phyloP scores from a whole-genome alignment of 1,284 basidiomycete genomes.

The Coniferiporia sulphurascens region DNA sequence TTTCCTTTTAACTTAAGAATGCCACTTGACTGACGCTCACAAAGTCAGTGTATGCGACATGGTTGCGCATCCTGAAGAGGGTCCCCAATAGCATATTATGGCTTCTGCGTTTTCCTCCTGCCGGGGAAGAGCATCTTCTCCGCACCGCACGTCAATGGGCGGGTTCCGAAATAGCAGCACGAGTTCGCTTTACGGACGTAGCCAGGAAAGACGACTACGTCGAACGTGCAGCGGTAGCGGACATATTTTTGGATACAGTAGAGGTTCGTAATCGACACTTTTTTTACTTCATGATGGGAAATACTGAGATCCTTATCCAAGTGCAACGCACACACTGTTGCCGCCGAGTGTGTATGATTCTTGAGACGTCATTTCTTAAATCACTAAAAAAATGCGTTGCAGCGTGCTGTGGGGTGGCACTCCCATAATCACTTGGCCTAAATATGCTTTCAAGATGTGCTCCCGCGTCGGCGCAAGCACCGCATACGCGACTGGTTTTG shows the following conservation, averaged over 20 bases:
- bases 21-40: too few species aligned
- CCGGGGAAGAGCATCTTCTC: constrained; percentile 49
- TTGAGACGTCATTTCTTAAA: neutral
- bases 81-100: constrained; percentile 55
- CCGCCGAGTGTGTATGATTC: constrained; percentile 44
- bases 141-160: constrained; percentile 48
- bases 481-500: constrained; percentile 51
- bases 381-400: constrained; percentile 1
- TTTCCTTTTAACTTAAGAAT: neutral
- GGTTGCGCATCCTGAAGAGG: constrained; percentile 49
- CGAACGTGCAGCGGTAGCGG: constrained; percentile 47
- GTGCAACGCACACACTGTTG: constrained; percentile 62
- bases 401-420: constrained; percentile 59
- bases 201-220: constrained; percentile 51
- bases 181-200: constrained; percentile 56
- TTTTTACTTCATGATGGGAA: neutral
- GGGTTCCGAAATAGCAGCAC: constrained; percentile 46
- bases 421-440: constrained; percentile 55
- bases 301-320: constrained; percentile 20
- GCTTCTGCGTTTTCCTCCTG: constrained; percentile 55
- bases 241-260: constrained; percentile 58
- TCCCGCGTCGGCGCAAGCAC: constrained; percentile 57
- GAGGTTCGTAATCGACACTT: constrained; percentile 37
- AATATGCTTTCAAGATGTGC: constrained; percentile 55
- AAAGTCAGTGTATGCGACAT: constrained; percentile 46